These are phyloP conservation scores for Chrysanthemum seticuspe DNA, from an alignment of 129 eudicot genomes.

Conservation along the genomic window DNA sequence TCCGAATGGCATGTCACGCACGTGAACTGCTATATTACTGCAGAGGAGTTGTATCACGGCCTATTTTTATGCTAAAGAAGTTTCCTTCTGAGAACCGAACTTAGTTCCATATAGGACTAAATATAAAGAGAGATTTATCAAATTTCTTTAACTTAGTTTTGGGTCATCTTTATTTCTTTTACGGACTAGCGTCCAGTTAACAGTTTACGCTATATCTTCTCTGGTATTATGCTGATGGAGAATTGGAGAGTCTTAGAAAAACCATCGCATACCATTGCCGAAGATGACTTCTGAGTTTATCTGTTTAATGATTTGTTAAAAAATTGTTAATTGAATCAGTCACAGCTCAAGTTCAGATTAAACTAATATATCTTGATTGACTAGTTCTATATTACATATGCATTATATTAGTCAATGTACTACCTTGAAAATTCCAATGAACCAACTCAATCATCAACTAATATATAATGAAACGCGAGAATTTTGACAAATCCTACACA, in stretches of 20 bases:
- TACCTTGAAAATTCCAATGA: no score
- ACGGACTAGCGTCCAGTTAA: background rate
- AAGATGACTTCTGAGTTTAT: no score
- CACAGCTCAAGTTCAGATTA: background rate
- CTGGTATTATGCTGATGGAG: background rate
- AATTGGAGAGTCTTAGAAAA: background rate
- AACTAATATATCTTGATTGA: background rate
- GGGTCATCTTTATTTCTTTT: background rate
- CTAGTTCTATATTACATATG: no score
- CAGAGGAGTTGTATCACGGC: constrained; percentile 1
- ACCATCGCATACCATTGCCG: background rate
- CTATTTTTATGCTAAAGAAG: background rate
- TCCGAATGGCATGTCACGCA: background rate
- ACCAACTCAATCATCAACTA: no score
- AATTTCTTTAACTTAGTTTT: no score
- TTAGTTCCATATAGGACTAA: background rate
- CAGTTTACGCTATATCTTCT: background rate
- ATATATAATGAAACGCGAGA: no score
- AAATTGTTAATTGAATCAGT: background rate
- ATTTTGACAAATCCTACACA: no score
- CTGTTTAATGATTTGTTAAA: no score
- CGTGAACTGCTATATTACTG: constrained; percentile 12
- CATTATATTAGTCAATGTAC: no score
- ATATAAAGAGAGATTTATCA: no score
- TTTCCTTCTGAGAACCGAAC: background rate